phyloP scores from a whole-genome alignment of 1,139 yeast species.

The Debaryomyces subglobosus region DNA sequence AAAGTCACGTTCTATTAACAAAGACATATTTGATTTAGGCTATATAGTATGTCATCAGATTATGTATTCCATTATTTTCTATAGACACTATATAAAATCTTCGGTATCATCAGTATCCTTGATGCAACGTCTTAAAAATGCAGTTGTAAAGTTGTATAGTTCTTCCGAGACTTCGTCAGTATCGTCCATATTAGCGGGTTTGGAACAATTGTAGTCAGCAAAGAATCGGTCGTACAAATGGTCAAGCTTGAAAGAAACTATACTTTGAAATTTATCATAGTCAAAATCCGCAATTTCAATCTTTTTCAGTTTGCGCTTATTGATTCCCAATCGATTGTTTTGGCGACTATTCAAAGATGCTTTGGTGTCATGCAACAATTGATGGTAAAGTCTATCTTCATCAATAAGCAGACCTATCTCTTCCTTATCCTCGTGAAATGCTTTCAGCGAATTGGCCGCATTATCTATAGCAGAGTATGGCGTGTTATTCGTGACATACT shows the following conservation, averaged over 20 bases:
- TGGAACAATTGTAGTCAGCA: slow-evolving; percentile 14
- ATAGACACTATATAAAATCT: neutral
- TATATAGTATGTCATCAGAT: neutral
- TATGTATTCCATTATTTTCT: neutral
- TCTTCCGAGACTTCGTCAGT: slow-evolving; percentile 25
- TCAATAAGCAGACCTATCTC: slow-evolving; percentile 38
- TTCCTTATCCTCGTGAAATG: slow-evolving; percentile 47
- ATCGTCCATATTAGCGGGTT: slow-evolving; percentile 18
- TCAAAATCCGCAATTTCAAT: slow-evolving; percentile 25
- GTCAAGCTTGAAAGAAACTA: slow-evolving; percentile 28
- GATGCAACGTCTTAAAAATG: slow-evolving; percentile 35
- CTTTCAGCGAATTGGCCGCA: slow-evolving; percentile 39
- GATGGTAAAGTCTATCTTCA: slow-evolving; percentile 37
- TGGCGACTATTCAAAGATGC: slow-evolving; percentile 11
- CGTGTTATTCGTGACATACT: slow-evolving; percentile 47
- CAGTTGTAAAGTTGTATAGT: slow-evolving; percentile 31
- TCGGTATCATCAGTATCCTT: slow-evolving; percentile 19
- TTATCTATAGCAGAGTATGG: slow-evolving; percentile 43
- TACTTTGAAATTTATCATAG: slow-evolving; percentile 29
- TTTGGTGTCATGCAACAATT: slow-evolving; percentile 30
- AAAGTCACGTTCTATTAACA: slow-evolving; percentile 9
- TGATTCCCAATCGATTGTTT: slow-evolving; percentile 11
- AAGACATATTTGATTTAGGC: neutral
- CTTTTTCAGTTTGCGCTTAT: slow-evolving; percentile 8
- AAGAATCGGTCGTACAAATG: slow-evolving; percentile 25